Base-by-base conservation (phyloP, 257 asterid genomes). In the Solanum microdontum region DNA sequence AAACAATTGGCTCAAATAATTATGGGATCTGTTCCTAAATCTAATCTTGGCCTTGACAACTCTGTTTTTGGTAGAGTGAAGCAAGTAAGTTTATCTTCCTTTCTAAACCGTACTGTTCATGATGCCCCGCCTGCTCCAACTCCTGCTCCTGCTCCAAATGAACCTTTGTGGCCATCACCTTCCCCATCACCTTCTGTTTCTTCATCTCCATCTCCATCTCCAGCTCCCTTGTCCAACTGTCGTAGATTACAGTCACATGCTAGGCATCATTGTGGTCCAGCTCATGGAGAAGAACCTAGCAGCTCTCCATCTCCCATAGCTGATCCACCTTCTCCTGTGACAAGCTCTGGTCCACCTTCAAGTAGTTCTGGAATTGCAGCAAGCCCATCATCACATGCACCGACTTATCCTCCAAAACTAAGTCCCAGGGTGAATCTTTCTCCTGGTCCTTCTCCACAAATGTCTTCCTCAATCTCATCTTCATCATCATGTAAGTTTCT, bases 41-140 rank as follows among this genome's bases (percentile, higher is more conserved):
- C 90, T 73, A 96, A 95, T 92, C 98, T 96, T 74, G 99, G 99
- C 87, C 96, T 96, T 40, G 91, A 96, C 90, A 91, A 91, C 90
- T 86, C 94, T 82, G 91, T 93, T 73, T 96, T 95, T 89, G 99
- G 99, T 64, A 91, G 93, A 88, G 99, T 95, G 84, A 95, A 94
- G 91, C 96, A 93, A 90, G 90, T 96, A 66, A 89, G 93, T 75
- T 87, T 96, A 72, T 94, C 99, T 62, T 92, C 98, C 79, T 90
- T 86, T 89, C 92, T 94, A 64, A 91, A 91, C 86, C 92, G 85
- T 76, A 90, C 98, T 72, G 90, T 90, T 82, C 87, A 87, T 19
- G 90, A 91, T 68, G 84, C 89, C 77, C 87, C 94, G 17, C 97
- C 97, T 17, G 33, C 93, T 3, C 93, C 94, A 13, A 51, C 93